Evolutionary conservation across 352 stramenopile species (phyloP), one percentile per base, ranked within the genome.

Genomic region (Pythium periplocum): DNA sequence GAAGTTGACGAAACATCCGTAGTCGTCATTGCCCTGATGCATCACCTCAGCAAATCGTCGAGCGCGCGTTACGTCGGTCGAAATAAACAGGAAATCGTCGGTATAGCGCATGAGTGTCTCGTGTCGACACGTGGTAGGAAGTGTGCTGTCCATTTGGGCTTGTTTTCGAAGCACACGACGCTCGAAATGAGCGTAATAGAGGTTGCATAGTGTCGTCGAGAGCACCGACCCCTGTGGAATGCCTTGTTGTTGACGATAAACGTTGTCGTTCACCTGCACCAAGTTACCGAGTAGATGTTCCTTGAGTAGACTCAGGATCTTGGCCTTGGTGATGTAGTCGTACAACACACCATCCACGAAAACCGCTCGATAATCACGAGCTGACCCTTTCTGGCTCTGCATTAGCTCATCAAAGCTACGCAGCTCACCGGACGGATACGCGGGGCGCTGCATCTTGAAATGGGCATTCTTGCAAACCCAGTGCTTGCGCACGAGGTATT

Each of bases 171-270:
- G 55, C 33, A 90, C 57, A 41, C 73, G 68, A 3, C 74, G 64
- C 62, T 93, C 83, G 43, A 89, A 91, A 47, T 90, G 62, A 10
- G 76, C 80, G 44, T 87, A 90, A 57, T 91, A 93, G 11, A 93
- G 57, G 45, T 90, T 91, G 58, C 83, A 93, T 6, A 93, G 59
- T 5, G 77, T 80, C 4, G 83, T 90, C 5, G 83, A 93, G 9
- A 93, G 62, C 48, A 93, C 75, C 0, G 83, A 93, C n/a, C 83
- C 83, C 61, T 93, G 83, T 0, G 83, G 80, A 10, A 93, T 93
- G 0, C 82, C 83, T 61, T 83, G 68, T 12, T 48, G 49, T 45
- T 93, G 83, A 35, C 85, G 46, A 51, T 73, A 89, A 4, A 74
- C 47, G 5, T 73, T 61, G 1, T 68, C 64, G 30, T 86, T 63